Percentiles rank a stretch among this genome's conserved stretches.
Conservation (phyloP, 305 asterid species). For the Ajuga reptans region DNA sequence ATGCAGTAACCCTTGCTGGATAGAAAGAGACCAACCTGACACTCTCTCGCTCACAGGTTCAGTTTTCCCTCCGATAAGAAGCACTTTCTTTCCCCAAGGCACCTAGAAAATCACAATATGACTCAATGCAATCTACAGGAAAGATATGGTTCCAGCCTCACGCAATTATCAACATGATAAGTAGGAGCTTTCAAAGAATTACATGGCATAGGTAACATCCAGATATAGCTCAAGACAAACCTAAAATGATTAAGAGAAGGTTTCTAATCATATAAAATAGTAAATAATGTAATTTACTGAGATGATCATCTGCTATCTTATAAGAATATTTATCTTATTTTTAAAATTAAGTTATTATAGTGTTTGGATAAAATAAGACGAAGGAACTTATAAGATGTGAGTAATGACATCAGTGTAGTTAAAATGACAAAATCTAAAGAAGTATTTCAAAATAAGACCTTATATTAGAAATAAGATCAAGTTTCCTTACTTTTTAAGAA, state of each 20-base stretch:
- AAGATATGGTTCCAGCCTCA: slow-evolving; percentile 3
- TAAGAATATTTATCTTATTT: no score
- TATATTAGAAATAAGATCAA: no score
- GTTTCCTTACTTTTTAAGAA: no score
- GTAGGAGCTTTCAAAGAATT: background rate
- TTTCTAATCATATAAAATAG: background rate
- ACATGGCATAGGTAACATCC: background rate
- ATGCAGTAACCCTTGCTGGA: slow-evolving; percentile 17
- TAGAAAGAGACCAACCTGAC: slow-evolving; percentile 48
- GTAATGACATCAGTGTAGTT: no score
- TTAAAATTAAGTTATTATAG: no score
- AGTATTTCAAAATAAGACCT: no score
- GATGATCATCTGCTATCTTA: no score
- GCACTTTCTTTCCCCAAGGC: slow-evolving; percentile 93
- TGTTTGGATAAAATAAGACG: no score
- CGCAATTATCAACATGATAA: background rate
- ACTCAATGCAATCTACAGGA: slow-evolving; percentile 3
- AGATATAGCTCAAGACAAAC: slow-evolving; percentile 3
- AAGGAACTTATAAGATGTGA: no score
- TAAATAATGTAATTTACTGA: background rate
- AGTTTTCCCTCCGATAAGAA: slow-evolving; percentile 88
- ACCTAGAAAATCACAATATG: slow-evolving; percentile 43
- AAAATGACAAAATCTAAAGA: no score
- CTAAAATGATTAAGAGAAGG: background rate
- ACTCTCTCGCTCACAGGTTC: slow-evolving; percentile 79